Conservation (phyloP, 2,329 filamentous ascomycete genomes). For the Xylariomycetidae sp. region DNA sequence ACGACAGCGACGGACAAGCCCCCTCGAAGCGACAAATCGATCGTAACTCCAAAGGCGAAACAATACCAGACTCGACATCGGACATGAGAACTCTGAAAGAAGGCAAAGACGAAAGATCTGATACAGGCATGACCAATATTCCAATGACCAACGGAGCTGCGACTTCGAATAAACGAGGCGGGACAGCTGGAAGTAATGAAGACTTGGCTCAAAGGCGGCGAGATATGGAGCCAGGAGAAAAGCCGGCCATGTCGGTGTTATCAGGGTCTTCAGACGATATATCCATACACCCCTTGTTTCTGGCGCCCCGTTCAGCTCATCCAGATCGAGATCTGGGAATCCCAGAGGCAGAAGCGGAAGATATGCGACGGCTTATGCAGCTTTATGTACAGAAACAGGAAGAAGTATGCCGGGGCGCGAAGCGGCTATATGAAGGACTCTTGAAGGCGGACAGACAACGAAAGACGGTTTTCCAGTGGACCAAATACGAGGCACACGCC, state of each 20-base stretch:
- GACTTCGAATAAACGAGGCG: slow-evolving; percentile 12
- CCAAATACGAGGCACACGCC: slow-evolving; percentile 71
- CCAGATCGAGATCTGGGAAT: slow-evolving; percentile 69
- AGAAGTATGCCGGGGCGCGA: slow-evolving; percentile 69
- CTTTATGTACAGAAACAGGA: slow-evolving; percentile 83
- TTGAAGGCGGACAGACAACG: slow-evolving; percentile 69
- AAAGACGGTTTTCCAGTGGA: slow-evolving; percentile 67
- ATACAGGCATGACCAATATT: slow-evolving; percentile 4
- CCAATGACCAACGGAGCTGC: slow-evolving; percentile 11
- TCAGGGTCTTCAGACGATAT: slow-evolving; percentile 43
- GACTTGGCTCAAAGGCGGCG: slow-evolving; percentile 4
- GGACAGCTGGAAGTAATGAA: slow-evolving; percentile 7
- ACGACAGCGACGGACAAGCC: slow-evolving; percentile 2
- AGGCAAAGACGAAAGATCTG: slow-evolving; percentile 3
- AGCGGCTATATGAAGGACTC: slow-evolving; percentile 64
- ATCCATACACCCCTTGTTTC: slow-evolving; percentile 72
- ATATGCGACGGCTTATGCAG: slow-evolving; percentile 68
- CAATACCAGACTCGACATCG: no score
- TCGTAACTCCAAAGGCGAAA: background rate
- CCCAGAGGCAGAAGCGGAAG: slow-evolving; percentile 69
- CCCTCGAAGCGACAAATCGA: slow-evolving; percentile 1
- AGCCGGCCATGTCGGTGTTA: slow-evolving; percentile 24
- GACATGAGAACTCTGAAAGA: background rate
- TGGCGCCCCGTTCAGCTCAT: slow-evolving; percentile 56
- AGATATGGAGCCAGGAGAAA: slow-evolving; percentile 12